Evolutionary conservation across 805 yeast genomes (phyloP).

Genomic region (Candida arabinofermentans): DNA sequence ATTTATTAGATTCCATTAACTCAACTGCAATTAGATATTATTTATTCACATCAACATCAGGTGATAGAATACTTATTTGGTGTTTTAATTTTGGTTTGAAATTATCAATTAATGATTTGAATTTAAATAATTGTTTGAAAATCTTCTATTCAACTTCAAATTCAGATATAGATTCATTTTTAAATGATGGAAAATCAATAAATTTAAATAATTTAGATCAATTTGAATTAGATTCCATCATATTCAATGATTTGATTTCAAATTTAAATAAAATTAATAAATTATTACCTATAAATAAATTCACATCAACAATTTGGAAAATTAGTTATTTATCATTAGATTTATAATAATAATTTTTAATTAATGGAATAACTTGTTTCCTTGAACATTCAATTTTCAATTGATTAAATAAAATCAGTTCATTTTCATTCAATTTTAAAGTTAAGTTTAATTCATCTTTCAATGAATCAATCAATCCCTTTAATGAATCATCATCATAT

Average conservation of each 20-base stretch:
- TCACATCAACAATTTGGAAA: constrained; percentile 21
- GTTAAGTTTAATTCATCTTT: constrained; percentile 16
- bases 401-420: constrained; percentile 36
- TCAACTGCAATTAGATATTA: constrained; percentile 38
- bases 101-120: constrained; percentile 10
- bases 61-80: constrained; percentile 36
- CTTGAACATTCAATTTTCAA: constrained; percentile 61
- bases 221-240: constrained; percentile 35
- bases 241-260: constrained; percentile 27
- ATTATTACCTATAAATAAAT: constrained; percentile 31
- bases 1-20: constrained; percentile 39
- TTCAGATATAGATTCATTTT: constrained; percentile 24
- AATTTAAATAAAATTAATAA: constrained; percentile 28
- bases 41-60: constrained; percentile 12
- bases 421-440: constrained; percentile 20
- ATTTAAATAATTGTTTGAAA: constrained; percentile 35
- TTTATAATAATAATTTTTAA: constrained; percentile 20
- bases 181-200: constrained; percentile 13
- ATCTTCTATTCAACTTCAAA: constrained; percentile 39
- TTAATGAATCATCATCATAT: constrained; percentile 4
- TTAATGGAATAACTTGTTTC: constrained; percentile 78
- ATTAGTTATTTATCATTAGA: constrained; percentile 24
- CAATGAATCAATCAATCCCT: constrained; percentile 11
- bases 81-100: constrained; percentile 43
- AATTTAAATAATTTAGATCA: constrained; percentile 10